Percentiles rank a stretch among this genome's conserved stretches.
These are phyloP conservation scores for Ceratocystis colombiana DNA, from an alignment of 2,329 filamentous ascomycete genomes.

Conservation along the genomic window DNA sequence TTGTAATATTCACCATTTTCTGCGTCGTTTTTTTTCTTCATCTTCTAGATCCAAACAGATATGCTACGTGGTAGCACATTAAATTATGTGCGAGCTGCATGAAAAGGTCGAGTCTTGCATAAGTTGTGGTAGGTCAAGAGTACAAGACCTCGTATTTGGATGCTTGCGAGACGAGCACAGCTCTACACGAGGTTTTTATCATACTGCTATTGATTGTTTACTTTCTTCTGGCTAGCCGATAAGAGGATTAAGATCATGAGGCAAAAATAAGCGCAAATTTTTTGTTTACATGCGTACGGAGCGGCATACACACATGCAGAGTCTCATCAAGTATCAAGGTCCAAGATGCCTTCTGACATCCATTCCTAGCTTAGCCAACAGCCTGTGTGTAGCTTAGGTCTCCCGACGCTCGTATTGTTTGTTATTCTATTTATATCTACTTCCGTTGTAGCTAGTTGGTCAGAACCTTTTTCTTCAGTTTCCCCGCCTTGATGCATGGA, in stretches of 20 bases:
- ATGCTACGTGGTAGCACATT: neutral
- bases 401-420: slow-evolving; percentile 2
- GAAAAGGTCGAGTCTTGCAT: neutral
- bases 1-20: neutral
- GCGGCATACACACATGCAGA: too few relatives aligned
- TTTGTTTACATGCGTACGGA: too few relatives aligned
- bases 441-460: neutral
- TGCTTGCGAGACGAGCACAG: neutral
- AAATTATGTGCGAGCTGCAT: neutral
- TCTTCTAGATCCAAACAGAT: neutral
- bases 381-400: neutral
- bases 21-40: neutral
- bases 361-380: neutral
- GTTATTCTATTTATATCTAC: slow-evolving; percentile 1
- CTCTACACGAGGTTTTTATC: too few relatives aligned
- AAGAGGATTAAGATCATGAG: too few relatives aligned
- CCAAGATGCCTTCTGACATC: neutral
- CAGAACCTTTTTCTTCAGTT: neutral
- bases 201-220: neutral
- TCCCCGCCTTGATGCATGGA: neutral
- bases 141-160: slow-evolving; percentile 6
- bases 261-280: too few relatives aligned
- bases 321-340: too few relatives aligned
- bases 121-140: neutral
- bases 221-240: neutral